These are phyloP conservation scores for Rhododendron griersonianum DNA, from an alignment of 148 eudicot genomes.

Conservation along the genomic window DNA sequence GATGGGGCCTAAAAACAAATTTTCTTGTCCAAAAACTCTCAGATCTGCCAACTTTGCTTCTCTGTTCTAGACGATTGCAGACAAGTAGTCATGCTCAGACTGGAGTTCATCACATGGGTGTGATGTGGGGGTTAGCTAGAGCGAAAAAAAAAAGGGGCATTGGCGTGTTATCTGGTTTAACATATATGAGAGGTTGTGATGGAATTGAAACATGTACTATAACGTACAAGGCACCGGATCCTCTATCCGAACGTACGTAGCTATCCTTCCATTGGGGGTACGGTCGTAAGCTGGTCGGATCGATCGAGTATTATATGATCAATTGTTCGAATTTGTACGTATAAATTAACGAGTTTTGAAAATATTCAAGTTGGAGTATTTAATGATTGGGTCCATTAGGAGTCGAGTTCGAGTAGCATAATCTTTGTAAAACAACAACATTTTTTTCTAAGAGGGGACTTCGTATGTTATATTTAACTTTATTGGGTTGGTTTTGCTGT, in stretches of 20 bases:
- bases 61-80: background rate
- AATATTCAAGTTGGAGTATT: background rate
- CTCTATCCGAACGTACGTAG: background rate
- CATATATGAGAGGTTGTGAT: background rate
- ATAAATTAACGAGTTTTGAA: background rate
- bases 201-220: background rate
- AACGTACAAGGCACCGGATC: background rate
- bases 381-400: background rate
- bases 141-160: background rate
- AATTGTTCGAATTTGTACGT: background rate
- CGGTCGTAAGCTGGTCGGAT: background rate
- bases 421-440: background rate
- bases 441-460: too few species aligned
- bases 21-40: background rate
- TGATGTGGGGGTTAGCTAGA: background rate
- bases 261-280: background rate
- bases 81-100: background rate
- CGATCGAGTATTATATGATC: too few species aligned
- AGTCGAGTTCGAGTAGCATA: background rate
- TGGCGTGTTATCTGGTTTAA: background rate
- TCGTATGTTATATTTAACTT: background rate
- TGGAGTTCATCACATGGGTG: constrained; percentile 26
- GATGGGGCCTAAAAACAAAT: background rate
- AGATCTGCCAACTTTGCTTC: background rate
- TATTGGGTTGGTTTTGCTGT: too few species aligned